These are phyloP conservation scores for Colletotrichum viniferum DNA, from an alignment of 2,329 filamentous ascomycete species.

Conservation along the genomic window DNA sequence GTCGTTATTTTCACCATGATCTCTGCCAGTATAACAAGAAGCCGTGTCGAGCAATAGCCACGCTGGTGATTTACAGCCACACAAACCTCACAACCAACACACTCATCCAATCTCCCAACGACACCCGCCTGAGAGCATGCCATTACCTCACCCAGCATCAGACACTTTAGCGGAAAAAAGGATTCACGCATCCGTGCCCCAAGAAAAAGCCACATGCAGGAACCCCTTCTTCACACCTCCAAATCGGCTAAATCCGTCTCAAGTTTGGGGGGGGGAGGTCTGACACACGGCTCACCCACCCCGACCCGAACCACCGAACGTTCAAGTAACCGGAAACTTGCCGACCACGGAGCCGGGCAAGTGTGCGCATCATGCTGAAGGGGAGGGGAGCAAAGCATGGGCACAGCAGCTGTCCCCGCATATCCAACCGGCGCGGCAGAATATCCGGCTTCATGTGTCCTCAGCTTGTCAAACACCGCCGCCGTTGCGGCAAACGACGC, in stretches of 20 bases:
- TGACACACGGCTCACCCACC: not conserved
- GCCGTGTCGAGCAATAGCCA: not conserved
- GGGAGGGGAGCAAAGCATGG: not conserved
- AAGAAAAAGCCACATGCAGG: not conserved
- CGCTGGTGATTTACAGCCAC: not conserved
- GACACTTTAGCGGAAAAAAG: not conserved
- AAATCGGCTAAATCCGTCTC: not conserved
- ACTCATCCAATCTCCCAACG: not conserved
- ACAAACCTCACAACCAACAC: not conserved
- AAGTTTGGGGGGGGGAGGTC: not conserved
- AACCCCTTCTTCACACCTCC: not conserved
- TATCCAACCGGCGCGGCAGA: not conserved
- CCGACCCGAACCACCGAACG: not conserved
- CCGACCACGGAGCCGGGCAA: not conserved
- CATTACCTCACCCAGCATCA: not conserved
- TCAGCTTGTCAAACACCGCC: not conserved
- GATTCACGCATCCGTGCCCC: not conserved
- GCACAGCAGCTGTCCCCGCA: not conserved
- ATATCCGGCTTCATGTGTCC: not conserved
- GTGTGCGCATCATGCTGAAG: not conserved
- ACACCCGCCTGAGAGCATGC: not conserved
- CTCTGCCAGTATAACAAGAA: not conserved
- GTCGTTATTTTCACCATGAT: not conserved
- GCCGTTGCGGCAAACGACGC: not conserved
- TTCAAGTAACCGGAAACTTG: not conserved